These are phyloP conservation scores for Erysiphe neolycopersici DNA, from an alignment of 2,329 filamentous ascomycete genomes.

Conservation along the genomic window DNA sequence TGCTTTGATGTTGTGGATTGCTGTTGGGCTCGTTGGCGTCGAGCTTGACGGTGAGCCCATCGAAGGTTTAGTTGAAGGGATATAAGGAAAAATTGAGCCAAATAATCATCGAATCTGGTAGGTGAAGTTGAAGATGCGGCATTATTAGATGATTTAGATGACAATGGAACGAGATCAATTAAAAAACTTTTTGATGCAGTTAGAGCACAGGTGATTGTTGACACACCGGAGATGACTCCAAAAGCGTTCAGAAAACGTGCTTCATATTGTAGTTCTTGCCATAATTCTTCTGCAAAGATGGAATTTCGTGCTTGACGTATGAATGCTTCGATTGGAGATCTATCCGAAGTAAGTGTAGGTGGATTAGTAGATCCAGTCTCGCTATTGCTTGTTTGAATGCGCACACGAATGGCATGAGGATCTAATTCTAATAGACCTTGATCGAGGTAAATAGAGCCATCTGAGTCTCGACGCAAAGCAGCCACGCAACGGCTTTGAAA, in stretches of 20 bases:
- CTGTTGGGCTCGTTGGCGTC: constrained; percentile 37
- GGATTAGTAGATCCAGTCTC: constrained; percentile 29
- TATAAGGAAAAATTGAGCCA: constrained; percentile 39
- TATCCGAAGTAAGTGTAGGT: constrained; percentile 26
- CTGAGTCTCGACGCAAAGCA: constrained; percentile 44
- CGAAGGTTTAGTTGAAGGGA: constrained; percentile 51
- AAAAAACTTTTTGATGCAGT: constrained; percentile 28
- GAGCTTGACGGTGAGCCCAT: constrained; percentile 53
- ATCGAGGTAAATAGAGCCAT: constrained; percentile 54
- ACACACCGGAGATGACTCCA: constrained; percentile 33
- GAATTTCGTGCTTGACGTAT: constrained; percentile 56
- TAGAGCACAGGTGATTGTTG: constrained; percentile 27
- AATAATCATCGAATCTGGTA: constrained; percentile 16
- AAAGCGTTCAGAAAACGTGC: constrained; percentile 45
- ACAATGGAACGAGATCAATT: constrained; percentile 37
- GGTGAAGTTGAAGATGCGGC: constrained; percentile 4
- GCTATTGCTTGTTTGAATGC: constrained; percentile 28
- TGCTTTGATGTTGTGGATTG: constrained; percentile 20
- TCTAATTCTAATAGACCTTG: constrained; percentile 20
- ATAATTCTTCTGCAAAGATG: constrained; percentile 63
- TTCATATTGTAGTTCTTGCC: constrained; percentile 70
- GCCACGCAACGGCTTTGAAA: constrained; percentile 51
- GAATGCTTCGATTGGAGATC: constrained; percentile 34
- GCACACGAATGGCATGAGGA: constrained; percentile 37
- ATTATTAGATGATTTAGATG: background rate